Evolutionary conservation across 345 rosid species (phyloP), one percentile per base, ranked within the genome.

Genomic region (Ceriops zippeliana): DNA sequence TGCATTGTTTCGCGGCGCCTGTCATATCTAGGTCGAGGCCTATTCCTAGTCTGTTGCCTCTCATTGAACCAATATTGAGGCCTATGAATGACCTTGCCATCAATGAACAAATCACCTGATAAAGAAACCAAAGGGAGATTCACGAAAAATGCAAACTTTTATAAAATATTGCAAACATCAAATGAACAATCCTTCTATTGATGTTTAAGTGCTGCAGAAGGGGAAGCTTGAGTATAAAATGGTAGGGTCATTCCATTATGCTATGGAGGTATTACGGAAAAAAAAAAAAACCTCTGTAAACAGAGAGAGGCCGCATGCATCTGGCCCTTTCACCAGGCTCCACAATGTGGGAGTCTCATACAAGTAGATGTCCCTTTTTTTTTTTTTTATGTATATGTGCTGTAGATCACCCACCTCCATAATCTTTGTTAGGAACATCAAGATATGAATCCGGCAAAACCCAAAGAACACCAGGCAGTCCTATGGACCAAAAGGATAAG

Each of bases 381-480:
- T 24, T 24, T 4, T 0, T 42, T 13, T 42, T 13, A 15, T 42
- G 49, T 42, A 13, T 42, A 42, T 17, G 52, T n/a, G 38, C 4
- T 16, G 15, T 2, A 19, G 19, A 57, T 53, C 24, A 76, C 89
- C 24, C 56, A 91, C 99, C 99, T 83, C 97, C 99, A 74, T 95
- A 95, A 71, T 95, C 99, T 76, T 90, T 95, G 82, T 89, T 91
- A 58, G 96, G 99, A 58, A 95, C 99, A 69, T 91, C 99, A 28
- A 89, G 90, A 73, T 88, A 91, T 3, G 99, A 95, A 87, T 95
- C 99, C 0, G 96, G 97, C 24, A 95, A 79, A 38, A 95, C 97
- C 99, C 97, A 95, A 21, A 91, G 93, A 61, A 95, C 99, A 72
- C 93, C 90, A 62, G 97, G 96, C 67, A 85, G 71, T 19, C 77